Percentiles rank a stretch among this genome's conserved stretches.
These are phyloP conservation scores for Saccharomycopsis vini DNA, from an alignment of 805 yeast species.

Conservation along the genomic window DNA sequence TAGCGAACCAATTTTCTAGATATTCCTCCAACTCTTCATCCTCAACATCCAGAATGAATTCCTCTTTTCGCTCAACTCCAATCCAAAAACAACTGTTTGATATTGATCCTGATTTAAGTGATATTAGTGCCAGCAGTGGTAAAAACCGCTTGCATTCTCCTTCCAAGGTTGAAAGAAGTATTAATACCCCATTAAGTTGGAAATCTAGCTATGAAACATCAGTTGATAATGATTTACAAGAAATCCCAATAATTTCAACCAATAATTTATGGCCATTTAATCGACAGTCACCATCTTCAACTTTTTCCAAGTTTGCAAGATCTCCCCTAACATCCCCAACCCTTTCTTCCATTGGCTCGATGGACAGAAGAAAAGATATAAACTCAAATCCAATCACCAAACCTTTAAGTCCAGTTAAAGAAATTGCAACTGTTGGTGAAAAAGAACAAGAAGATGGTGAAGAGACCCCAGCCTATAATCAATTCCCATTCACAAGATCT, in stretches of 20 bases:
- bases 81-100: neutral
- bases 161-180: too few relatives aligned
- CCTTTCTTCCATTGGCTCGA: too few relatives aligned
- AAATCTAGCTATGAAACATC: constrained; percentile 7
- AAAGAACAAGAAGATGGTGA: too few relatives aligned
- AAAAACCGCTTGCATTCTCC: too few relatives aligned
- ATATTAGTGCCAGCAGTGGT: neutral
- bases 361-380: too few relatives aligned
- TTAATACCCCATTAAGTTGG: constrained; percentile 3
- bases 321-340: too few relatives aligned
- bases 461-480: neutral
- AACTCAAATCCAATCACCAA: too few relatives aligned
- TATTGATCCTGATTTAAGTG: too few relatives aligned
- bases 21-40: neutral
- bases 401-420: neutral
- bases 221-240: constrained; percentile 8
- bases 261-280: constrained; percentile 17
- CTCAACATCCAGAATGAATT: too few relatives aligned
- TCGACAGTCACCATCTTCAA: constrained; percentile 4
- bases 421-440: neutral
- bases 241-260: constrained; percentile 15
- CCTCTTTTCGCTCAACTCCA: neutral
- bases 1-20: neutral
- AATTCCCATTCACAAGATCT: too few relatives aligned
- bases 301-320: neutral